phyloP scores from a whole-genome alignment of 2,329 filamentous ascomycete genomes.

The Aspergillus clavatus region DNA sequence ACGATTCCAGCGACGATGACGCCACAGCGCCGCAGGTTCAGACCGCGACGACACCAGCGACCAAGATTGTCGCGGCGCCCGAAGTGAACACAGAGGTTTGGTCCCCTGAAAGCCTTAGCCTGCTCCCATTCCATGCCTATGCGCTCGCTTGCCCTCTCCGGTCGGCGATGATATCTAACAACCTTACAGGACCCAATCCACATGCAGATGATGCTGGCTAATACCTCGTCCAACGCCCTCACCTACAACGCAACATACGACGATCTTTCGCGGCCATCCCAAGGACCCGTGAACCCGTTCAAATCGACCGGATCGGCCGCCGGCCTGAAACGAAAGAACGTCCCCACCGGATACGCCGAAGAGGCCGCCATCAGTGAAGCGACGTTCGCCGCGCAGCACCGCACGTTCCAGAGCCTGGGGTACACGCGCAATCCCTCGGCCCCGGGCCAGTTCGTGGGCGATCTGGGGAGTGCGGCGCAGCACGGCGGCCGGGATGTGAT shows the following conservation, averaged over 20 bases:
- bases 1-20: conserved; percentile 50
- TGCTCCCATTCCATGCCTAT: background rate
- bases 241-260: conserved; percentile 61
- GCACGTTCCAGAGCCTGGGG: conserved; percentile 66
- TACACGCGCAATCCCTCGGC: conserved; percentile 48
- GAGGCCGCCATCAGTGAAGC: conserved; percentile 88
- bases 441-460: conserved; percentile 45
- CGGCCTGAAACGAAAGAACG: conserved; percentile 68
- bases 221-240: conserved; percentile 47
- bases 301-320: conserved; percentile 53
- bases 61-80: conserved; percentile 45
- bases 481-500: conserved; percentile 50
- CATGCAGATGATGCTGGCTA: conserved; percentile 49
- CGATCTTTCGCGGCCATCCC: conserved; percentile 60
- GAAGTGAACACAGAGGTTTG: conserved; percentile 55
- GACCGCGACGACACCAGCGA: conserved; percentile 28
- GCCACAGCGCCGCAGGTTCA: conserved; percentile 20
- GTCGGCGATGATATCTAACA: conserved; percentile 34
- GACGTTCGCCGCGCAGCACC: conserved; percentile 81
- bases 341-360: conserved; percentile 78
- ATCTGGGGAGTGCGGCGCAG: conserved; percentile 42
- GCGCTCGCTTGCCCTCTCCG: background rate
- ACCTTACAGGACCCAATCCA: conserved; percentile 45
- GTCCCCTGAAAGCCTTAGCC: conserved; percentile 30
- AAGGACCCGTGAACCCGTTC: conserved; percentile 73